Conservation (phyloP, 176 grass and related monocot species). For the Themeda triandra region DNA sequence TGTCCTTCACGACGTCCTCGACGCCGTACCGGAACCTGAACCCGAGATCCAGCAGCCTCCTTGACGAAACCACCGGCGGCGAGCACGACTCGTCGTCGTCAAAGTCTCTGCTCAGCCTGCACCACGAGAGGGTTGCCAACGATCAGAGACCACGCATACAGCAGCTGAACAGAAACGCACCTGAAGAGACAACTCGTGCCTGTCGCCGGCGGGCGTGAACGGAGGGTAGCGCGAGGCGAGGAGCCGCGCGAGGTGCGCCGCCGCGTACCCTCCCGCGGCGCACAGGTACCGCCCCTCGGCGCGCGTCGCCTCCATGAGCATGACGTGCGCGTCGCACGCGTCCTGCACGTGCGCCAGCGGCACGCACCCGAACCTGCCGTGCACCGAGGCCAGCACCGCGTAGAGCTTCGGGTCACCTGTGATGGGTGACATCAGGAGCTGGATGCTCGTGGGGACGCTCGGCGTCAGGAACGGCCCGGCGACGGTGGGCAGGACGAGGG, state of each 20-base stretch:
- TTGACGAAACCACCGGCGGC: constrained; percentile 52
- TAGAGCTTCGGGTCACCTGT: constrained; percentile 63
- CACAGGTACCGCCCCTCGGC: constrained; percentile 64
- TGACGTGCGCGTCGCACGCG: constrained; percentile 75
- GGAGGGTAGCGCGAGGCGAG: constrained; percentile 35
- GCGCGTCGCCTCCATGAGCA: constrained; percentile 39
- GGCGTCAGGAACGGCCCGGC: constrained; percentile 77
- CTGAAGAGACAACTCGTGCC: background rate
- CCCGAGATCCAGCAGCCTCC: constrained; percentile 52
- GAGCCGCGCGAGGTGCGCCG: constrained; percentile 33
- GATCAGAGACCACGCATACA: background rate
- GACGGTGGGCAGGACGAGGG: constrained; percentile 63
- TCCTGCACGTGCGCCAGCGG: constrained; percentile 78
- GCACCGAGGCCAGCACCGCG: constrained; percentile 60
- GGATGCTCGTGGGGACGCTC: constrained; percentile 69
- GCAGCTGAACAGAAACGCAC: background rate
- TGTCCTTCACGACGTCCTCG: constrained; percentile 40
- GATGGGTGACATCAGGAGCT: constrained; percentile 67
- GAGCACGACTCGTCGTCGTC: constrained; percentile 15
- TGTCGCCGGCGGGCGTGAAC: constrained; percentile 11
- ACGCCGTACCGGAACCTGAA: constrained; percentile 52
- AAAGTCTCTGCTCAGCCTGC: constrained; percentile 41
- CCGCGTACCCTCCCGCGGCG: constrained; percentile 32
- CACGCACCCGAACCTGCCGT: constrained; percentile 69
- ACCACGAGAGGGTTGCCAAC: too few species aligned